phyloP scores from a whole-genome alignment of 2,329 filamentous ascomycete genomes.

The Xylaria sp. region DNA sequence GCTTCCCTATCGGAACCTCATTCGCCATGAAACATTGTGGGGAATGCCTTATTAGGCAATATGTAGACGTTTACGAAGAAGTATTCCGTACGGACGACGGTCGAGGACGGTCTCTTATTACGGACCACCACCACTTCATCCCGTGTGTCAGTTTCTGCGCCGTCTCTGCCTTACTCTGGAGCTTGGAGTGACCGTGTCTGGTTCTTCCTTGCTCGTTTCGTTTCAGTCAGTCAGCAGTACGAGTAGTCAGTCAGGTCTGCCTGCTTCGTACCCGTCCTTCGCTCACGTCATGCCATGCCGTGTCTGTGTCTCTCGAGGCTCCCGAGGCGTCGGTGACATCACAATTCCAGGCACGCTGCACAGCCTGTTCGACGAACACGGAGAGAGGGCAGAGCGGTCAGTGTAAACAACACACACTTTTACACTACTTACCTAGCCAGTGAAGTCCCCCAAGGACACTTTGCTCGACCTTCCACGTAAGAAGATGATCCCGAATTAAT shows the following conservation, averaged over 20 bases:
- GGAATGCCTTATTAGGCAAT: no score
- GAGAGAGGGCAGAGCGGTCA: neutral
- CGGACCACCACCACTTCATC: no score
- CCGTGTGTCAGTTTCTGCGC: no score
- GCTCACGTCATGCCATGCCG: neutral
- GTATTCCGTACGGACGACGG: no score
- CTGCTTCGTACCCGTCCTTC: neutral
- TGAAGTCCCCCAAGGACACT: neutral
- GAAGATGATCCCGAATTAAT: neutral
- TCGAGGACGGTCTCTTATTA: no score
- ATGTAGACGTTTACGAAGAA: no score
- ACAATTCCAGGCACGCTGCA: constrained; percentile 4
- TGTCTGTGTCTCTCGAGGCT: neutral
- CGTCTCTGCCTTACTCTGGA: constrained; percentile 12
- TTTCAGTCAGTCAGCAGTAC: neutral
- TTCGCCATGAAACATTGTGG: no score
- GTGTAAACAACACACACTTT: neutral
- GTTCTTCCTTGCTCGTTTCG: neutral
- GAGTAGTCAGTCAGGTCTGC: neutral
- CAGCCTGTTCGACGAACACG: neutral
- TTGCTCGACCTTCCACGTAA: neutral
- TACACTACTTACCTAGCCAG: neutral
- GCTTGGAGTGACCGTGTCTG: neutral
- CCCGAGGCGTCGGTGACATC: constrained; percentile 13
- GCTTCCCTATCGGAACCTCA: no score